phyloP scores from a whole-genome alignment of 1,284 basidiomycete genomes.

The Gymnopus androsaceus region DNA sequence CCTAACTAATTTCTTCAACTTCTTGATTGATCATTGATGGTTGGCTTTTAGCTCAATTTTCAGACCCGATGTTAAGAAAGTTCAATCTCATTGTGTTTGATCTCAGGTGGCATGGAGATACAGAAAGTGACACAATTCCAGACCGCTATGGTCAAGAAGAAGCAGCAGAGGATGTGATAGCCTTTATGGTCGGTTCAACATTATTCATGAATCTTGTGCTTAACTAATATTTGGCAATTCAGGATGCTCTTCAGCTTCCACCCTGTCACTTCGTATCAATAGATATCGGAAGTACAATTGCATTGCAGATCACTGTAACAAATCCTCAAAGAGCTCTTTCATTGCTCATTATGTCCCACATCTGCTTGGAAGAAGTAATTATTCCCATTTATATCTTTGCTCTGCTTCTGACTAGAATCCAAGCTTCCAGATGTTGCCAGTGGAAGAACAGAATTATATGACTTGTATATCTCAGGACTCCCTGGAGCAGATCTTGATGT shows the following conservation, averaged over 20 bases:
- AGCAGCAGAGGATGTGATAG: constrained; percentile 18
- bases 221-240: background rate
- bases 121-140: constrained; percentile 14
- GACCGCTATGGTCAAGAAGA: constrained; percentile 12
- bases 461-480: background rate
- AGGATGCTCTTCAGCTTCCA: constrained; percentile 20
- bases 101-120: constrained; percentile 17
- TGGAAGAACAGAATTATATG: constrained; percentile 2
- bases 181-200: constrained; percentile 15
- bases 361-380: constrained; percentile 17
- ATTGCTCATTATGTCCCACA: constrained; percentile 16
- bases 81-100: constrained; percentile 22
- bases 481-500: constrained; percentile 4
- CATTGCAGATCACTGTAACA: constrained; percentile 12
- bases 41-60: constrained; percentile 19
- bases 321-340: constrained; percentile 12
- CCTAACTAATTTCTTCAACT: background rate
- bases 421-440: background rate
- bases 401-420: background rate
- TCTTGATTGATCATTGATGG: background rate
- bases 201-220: background rate
- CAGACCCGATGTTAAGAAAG: constrained; percentile 12
- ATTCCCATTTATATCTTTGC: background rate
- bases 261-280: constrained; percentile 18
- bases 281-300: constrained; percentile 16